Conservation (phyloP, 257 asterid species). For the Nicotiana tomentosiformis region DNA sequence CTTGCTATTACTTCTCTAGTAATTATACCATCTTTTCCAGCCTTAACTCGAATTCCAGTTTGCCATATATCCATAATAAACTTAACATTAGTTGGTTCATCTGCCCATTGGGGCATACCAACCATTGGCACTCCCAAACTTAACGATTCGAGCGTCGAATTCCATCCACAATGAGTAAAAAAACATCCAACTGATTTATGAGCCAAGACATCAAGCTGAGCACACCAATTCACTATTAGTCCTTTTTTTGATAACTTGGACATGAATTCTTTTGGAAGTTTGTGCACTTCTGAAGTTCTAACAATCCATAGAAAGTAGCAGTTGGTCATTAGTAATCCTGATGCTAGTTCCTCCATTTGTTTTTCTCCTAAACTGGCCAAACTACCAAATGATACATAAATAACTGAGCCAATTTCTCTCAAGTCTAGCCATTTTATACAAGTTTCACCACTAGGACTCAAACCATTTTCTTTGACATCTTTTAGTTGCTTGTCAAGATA, state of each 20-base stretch:
- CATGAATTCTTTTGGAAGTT: conserved; percentile 21
- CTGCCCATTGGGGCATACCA: neutral
- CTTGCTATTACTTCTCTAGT: conserved; percentile 18
- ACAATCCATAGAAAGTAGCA: neutral
- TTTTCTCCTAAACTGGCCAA: neutral
- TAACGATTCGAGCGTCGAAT: neutral
- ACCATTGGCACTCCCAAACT: neutral
- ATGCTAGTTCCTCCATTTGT: conserved; percentile 24
- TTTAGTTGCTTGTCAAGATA: neutral
- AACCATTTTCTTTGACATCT: neutral
- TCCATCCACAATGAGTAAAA: conserved; percentile 25
- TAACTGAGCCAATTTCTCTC: conserved; percentile 7
- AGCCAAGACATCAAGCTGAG: conserved; percentile 25
- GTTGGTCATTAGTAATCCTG: conserved; percentile 9
- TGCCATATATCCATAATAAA: conserved; percentile 23
- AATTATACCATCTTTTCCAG: conserved; percentile 17
- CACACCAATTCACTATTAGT: conserved; percentile 23
- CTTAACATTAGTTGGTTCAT: conserved; percentile 5
- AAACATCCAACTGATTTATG: conserved; percentile 23
- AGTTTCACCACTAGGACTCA: neutral
- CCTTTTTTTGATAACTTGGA: conserved; percentile 8
- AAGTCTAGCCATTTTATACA: conserved; percentile 15
- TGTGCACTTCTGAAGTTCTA: conserved; percentile 13
- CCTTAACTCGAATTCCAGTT: conserved; percentile 18
- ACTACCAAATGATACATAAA: neutral